Conservation (phyloP, 768 basidiomycete genomes). For the Trametes coccinea region DNA sequence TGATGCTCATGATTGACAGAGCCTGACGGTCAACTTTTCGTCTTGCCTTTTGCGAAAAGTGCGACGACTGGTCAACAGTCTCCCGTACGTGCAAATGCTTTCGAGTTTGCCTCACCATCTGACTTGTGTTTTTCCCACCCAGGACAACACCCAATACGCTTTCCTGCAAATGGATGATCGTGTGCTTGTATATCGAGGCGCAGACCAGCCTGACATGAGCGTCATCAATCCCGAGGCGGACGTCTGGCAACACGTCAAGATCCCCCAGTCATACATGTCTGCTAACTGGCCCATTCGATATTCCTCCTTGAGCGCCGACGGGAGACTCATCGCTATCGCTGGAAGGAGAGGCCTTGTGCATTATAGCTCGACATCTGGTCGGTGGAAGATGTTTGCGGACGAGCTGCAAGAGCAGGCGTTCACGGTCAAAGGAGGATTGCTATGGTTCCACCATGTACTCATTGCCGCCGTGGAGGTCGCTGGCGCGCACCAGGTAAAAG, state of each 20-base stretch:
- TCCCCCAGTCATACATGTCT: constrained; percentile 82
- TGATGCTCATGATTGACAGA: constrained; percentile 36
- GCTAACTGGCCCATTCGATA: constrained; percentile 94
- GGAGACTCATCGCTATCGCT: constrained; percentile 88
- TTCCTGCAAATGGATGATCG: constrained; percentile 96
- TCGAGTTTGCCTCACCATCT: not conserved
- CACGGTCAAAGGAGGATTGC: constrained; percentile 81
- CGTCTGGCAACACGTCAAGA: constrained; percentile 98
- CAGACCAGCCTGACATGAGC: constrained; percentile 97
- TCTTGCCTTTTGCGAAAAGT: constrained; percentile 92
- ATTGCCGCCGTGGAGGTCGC: constrained; percentile 86
- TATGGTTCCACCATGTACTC: constrained; percentile 97
- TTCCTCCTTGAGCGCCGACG: constrained; percentile 87
- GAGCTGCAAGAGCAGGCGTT: constrained; percentile 86
- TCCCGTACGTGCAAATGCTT: constrained; percentile 55
- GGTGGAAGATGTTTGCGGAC: constrained; percentile 90
- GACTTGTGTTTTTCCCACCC: constrained; percentile 1
- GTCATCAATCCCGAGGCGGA: constrained; percentile 97
- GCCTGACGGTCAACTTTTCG: constrained; percentile 71
- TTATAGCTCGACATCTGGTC: constrained; percentile 90
- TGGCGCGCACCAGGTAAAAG: constrained; percentile 69
- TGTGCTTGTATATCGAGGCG: constrained; percentile 89
- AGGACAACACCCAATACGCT: constrained; percentile 96
- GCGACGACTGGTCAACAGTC: constrained; percentile 89
- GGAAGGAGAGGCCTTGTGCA: constrained; percentile 89